Conservation (phyloP, 2,329 filamentous ascomycete species). For the Aspergillus sclerotialis region DNA sequence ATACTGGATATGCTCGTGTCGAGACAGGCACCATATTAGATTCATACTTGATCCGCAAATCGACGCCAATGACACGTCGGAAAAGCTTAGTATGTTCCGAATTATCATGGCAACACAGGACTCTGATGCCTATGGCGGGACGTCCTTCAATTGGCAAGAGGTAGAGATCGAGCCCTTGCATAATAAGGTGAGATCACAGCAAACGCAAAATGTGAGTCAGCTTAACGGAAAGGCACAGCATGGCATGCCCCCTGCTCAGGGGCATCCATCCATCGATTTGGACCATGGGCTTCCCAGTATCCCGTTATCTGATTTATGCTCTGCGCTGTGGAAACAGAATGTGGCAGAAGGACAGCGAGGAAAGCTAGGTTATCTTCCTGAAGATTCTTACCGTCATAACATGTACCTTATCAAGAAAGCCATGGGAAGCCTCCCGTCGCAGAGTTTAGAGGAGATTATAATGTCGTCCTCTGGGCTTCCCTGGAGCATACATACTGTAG, state of each 20-base stretch:
- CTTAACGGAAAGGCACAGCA: no score
- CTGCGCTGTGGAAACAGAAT: not conserved
- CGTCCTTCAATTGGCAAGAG: not conserved
- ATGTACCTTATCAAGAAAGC: not conserved
- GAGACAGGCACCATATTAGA: conserved; percentile 1
- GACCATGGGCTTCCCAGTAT: not conserved
- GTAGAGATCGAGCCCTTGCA: not conserved
- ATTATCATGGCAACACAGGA: not conserved
- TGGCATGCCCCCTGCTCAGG: not conserved
- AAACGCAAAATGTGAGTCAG: no score
- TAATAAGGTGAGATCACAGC: not conserved
- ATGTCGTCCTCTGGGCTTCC: not conserved
- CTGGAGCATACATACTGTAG: not conserved
- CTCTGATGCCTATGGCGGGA: not conserved
- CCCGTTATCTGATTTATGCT: not conserved
- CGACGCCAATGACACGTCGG: not conserved
- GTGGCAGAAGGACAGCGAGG: not conserved
- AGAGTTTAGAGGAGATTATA: not conserved
- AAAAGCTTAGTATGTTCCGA: not conserved
- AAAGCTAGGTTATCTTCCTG: not conserved
- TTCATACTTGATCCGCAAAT: not conserved
- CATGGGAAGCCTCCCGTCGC: not conserved
- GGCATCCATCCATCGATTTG: not conserved
- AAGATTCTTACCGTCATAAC: not conserved
- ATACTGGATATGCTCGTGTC: not conserved